Percentiles rank a stretch among this genome's conserved stretches.
phyloP scores from a whole-genome alignment of 768 basidiomycete species.

The Flagelloscypha sp. region DNA sequence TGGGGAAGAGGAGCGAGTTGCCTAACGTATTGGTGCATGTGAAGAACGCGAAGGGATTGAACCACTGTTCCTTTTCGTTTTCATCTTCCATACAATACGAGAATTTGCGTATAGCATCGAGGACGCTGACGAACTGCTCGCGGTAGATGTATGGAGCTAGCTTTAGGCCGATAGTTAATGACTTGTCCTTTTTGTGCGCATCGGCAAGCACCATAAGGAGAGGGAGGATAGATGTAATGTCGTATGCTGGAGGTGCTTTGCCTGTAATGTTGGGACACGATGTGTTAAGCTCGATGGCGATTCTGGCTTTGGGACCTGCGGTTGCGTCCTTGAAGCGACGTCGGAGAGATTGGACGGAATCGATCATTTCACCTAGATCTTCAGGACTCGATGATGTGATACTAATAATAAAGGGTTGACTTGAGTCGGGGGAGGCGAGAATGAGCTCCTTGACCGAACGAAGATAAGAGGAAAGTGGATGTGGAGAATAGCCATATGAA shows the following conservation, averaged over 20 bases:
- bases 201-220: slow-evolving; percentile 49
- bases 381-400: slow-evolving; percentile 55
- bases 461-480: slow-evolving; percentile 59
- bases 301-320: slow-evolving; percentile 20
- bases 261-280: slow-evolving; percentile 73
- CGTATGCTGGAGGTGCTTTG: slow-evolving; percentile 56
- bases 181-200: slow-evolving; percentile 38
- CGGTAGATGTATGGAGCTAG: slow-evolving; percentile 65
- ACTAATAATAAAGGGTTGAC: slow-evolving; percentile 72
- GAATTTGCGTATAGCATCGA: slow-evolving; percentile 38
- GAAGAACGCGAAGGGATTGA: slow-evolving; percentile 60
- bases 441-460: slow-evolving; percentile 50
- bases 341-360: slow-evolving; percentile 55
- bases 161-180: slow-evolving; percentile 67
- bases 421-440: slow-evolving; percentile 23
- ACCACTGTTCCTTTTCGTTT: slow-evolving; percentile 12
- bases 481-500: slow-evolving; percentile 83
- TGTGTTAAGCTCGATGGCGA: slow-evolving; percentile 78
- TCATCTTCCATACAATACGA: slow-evolving; percentile 14
- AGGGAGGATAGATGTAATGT: slow-evolving; percentile 39
- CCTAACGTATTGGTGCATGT: slow-evolving; percentile 81
- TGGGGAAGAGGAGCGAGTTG: slow-evolving; percentile 52
- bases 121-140: slow-evolving; percentile 50
- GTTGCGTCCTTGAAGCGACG: slow-evolving; percentile 20
- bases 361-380: slow-evolving; percentile 48